Conservation (phyloP, 345 rosid genomes). For the sweet orange (Citrus sinensis) region DVS_A1.0 CM039163.1:45118001-45118500, state of each 20-base stretch:
- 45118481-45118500: slow-evolving; percentile 34
- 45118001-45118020: slow-evolving; percentile 66
- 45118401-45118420: slow-evolving; percentile 63
- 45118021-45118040: slow-evolving; percentile 67
- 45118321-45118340: slow-evolving; percentile 42
- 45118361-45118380: slow-evolving; percentile 66
- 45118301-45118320: slow-evolving; percentile 47
- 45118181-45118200: slow-evolving; percentile 31
- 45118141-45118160: slow-evolving; percentile 51
- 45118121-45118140: slow-evolving; percentile 56
- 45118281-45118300: slow-evolving; percentile 61
- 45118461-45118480: slow-evolving; percentile 61
- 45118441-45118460: slow-evolving; percentile 59
- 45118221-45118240: slow-evolving; percentile 37
- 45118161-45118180: slow-evolving; percentile 60
- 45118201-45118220: slow-evolving; percentile 17
- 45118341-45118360: slow-evolving; percentile 56
- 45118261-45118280: slow-evolving; percentile 51
- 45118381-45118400: slow-evolving; percentile 63
- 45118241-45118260: slow-evolving; percentile 66
- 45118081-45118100: slow-evolving; percentile 52
- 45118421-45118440: slow-evolving; percentile 62
- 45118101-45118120: slow-evolving; percentile 53
- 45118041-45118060: slow-evolving; percentile 57
- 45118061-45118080: slow-evolving; percentile 55